Evolutionary conservation across 352 stramenopile species (phyloP).

Genomic region (Blastocystis sp.): DNA sequence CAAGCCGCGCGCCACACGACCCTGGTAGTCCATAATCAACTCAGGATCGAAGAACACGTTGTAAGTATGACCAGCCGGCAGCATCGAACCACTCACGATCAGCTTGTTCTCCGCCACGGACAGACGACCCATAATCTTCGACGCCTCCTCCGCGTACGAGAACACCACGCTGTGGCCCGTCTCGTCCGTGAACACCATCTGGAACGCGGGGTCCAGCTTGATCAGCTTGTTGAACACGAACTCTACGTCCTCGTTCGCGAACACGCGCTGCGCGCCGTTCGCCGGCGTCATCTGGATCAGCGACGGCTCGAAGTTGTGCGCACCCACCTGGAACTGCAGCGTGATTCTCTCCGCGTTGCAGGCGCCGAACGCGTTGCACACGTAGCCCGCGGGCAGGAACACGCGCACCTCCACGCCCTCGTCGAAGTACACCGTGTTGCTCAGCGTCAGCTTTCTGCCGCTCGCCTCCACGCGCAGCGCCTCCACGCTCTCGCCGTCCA

Average conservation of each 20-base stretch:
- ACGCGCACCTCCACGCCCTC: constrained; percentile 15
- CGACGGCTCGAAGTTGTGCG: neutral
- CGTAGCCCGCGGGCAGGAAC: neutral
- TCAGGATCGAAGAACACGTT: constrained; percentile 6
- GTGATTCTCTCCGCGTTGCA: neutral
- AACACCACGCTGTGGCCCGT: neutral
- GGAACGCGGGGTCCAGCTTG: neutral
- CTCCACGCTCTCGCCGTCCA: neutral
- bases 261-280: constrained; percentile 9
- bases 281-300: constrained; percentile 26
- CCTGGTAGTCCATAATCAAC: neutral
- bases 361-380: constrained; percentile 19
- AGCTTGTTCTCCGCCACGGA: constrained; percentile 19
- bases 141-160: constrained; percentile 21
- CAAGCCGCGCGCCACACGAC: neutral
- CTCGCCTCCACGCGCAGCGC: neutral
- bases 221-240: constrained; percentile 67
- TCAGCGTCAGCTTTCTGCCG: neutral
- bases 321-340: constrained; percentile 24
- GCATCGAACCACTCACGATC: neutral
- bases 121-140: neutral
- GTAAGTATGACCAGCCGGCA: constrained; percentile 52
- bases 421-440: constrained; percentile 1
- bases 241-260: constrained; percentile 6
- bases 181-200: constrained; percentile 38